These are phyloP conservation scores for Podospora bellae-mahoneyi DNA, from an alignment of 495 filamentous ascomycete species.

Conservation along the genomic window DNA sequence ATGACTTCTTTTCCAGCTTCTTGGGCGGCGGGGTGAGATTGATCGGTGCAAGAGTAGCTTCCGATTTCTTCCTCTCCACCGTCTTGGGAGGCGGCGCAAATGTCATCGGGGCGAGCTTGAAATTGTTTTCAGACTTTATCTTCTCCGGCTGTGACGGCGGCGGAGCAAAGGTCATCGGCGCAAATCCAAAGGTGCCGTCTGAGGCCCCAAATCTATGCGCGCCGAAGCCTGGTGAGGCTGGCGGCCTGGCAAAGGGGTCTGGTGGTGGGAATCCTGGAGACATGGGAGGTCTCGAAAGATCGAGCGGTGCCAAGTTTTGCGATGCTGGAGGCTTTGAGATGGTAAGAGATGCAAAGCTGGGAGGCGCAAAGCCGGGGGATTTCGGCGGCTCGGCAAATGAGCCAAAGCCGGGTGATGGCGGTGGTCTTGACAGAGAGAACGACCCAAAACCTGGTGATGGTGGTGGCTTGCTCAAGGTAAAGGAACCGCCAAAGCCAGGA, in stretches of 20 bases:
- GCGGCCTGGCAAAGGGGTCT: conserved; percentile 15
- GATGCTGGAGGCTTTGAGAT: conserved; percentile 18
- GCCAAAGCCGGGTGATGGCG: conserved; percentile 32
- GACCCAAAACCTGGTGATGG: conserved; percentile 30
- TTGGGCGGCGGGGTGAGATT: conserved; percentile 20
- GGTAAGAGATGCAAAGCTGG: conserved; percentile 15
- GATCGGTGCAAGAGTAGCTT: background rate
- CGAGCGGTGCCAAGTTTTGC: conserved; percentile 4
- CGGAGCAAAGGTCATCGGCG: conserved; percentile 28
- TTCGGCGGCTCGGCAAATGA: conserved; percentile 17
- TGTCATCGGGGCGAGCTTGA: conserved; percentile 12
- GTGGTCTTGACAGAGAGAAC: conserved; percentile 18
- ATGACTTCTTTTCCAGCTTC: conserved; percentile 19
- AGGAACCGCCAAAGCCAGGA: conserved; percentile 18
- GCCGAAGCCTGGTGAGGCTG: conserved; percentile 41
- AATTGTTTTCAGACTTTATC: conserved; percentile 20
- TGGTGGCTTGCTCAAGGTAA: conserved; percentile 11
- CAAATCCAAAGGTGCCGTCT: conserved; percentile 34
- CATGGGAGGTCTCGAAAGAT: conserved; percentile 29
- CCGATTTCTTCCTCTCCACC: background rate
- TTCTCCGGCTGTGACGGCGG: conserved; percentile 16
- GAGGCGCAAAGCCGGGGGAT: conserved; percentile 15
- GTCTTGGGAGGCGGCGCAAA: background rate
- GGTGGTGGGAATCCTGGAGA: conserved; percentile 22
- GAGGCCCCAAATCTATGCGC: conserved; percentile 34